Percentiles rank a stretch among this genome's conserved stretches.
Conservation (phyloP, 495 filamentous ascomycete genomes). For the Cladorrhinum samala region DNA sequence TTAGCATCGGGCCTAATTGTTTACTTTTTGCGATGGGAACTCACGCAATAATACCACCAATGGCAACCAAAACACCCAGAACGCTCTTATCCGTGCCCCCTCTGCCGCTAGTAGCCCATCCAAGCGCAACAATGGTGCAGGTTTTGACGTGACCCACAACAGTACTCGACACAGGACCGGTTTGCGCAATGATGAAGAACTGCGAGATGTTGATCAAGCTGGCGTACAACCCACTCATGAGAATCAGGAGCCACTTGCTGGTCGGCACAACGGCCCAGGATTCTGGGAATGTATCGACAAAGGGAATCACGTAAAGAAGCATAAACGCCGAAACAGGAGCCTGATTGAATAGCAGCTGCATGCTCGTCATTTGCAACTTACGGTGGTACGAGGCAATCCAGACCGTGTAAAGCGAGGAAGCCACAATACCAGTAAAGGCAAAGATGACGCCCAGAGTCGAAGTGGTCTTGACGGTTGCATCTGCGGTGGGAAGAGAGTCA, state of each 20-base stretch:
- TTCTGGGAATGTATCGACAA: slow-evolving; percentile 55
- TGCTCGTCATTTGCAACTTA: slow-evolving; percentile 59
- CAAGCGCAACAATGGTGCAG: slow-evolving; percentile 52
- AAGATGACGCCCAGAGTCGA: slow-evolving; percentile 54
- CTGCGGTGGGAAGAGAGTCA: slow-evolving; percentile 51
- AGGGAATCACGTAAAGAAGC: slow-evolving; percentile 60
- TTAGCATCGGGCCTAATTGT: slow-evolving; percentile 1
- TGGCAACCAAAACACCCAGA: slow-evolving; percentile 47
- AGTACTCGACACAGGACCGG: slow-evolving; percentile 63
- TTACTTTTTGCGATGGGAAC: slow-evolving; percentile 4
- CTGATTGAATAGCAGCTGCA: slow-evolving; percentile 70
- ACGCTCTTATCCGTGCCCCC: slow-evolving; percentile 47
- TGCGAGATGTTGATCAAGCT: slow-evolving; percentile 66
- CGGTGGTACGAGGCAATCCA: slow-evolving; percentile 63
- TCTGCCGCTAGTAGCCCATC: slow-evolving; percentile 49
- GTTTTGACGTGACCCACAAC: slow-evolving; percentile 66
- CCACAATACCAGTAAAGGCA: slow-evolving; percentile 56
- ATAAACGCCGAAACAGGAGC: slow-evolving; percentile 58
- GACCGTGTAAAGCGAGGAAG: slow-evolving; percentile 63
- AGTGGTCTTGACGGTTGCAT: slow-evolving; percentile 43
- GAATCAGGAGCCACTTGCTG: slow-evolving; percentile 49
- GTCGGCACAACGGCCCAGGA: slow-evolving; percentile 41
- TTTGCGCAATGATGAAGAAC: slow-evolving; percentile 67
- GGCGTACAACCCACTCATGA: slow-evolving; percentile 56
- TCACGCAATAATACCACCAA: slow-evolving; percentile 50